These are phyloP conservation scores for Podospora bellae-mahoneyi DNA, from an alignment of 495 filamentous ascomycete species.

Conservation along the genomic window DNA sequence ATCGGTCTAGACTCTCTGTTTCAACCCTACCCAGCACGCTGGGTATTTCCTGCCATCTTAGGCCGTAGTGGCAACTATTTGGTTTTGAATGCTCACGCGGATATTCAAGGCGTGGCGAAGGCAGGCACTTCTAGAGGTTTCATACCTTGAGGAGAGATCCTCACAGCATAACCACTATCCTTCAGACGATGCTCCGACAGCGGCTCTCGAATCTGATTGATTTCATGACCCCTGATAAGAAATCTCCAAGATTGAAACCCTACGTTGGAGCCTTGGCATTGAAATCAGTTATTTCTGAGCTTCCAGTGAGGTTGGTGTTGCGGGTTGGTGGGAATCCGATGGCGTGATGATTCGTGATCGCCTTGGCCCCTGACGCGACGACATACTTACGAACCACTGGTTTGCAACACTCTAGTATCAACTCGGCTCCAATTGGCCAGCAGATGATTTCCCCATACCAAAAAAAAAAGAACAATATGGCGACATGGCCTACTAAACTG, in stretches of 20 bases:
- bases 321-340: slow-evolving; percentile 9
- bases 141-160: neutral
- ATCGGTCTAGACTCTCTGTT: neutral
- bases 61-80: neutral
- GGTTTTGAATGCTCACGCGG: neutral
- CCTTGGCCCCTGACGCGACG: slow-evolving; percentile 20
- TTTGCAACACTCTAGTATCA: neutral
- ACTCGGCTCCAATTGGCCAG: neutral
- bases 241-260: neutral
- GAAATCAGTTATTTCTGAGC: neutral
- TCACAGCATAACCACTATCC: neutral
- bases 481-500: slow-evolving; percentile 6
- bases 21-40: neutral
- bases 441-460: neutral
- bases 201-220: neutral
- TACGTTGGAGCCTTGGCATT: neutral
- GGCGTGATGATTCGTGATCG: slow-evolving; percentile 30
- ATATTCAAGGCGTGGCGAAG: neutral
- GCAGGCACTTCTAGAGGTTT: neutral
- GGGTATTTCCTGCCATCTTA: neutral
- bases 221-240: neutral
- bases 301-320: neutral
- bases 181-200: neutral
- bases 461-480: neutral
- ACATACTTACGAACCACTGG: slow-evolving; percentile 1